phyloP scores from a whole-genome alignment of 2,329 filamentous ascomycete species.

The Huntiella savannae region DNA sequence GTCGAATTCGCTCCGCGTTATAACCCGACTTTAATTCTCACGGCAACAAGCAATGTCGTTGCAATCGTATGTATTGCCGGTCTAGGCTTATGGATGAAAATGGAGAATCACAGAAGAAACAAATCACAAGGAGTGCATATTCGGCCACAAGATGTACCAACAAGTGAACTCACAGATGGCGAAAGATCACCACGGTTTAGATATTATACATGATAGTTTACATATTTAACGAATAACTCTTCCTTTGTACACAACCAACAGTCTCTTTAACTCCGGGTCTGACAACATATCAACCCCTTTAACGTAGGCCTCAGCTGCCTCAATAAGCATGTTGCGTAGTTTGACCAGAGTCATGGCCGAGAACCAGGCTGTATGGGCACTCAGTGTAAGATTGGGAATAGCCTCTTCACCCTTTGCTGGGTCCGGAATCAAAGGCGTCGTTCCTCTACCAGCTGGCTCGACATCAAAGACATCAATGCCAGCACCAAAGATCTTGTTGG shows the following conservation, averaged over 20 bases:
- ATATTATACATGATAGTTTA: constrained; percentile 15
- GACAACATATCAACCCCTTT: constrained; percentile 1
- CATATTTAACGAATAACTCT: constrained; percentile 2
- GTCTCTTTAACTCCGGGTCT: neutral
- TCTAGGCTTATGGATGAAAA: constrained; percentile 26
- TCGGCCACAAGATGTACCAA: constrained; percentile 21
- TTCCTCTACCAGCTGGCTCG: constrained; percentile 14
- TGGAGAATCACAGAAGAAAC: constrained; percentile 23
- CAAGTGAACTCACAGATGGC: constrained; percentile 20
- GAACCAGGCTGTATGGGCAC: constrained; percentile 8
- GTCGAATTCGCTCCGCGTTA: constrained; percentile 29
- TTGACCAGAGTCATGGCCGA: constrained; percentile 3
- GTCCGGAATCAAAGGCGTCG: constrained; percentile 8
- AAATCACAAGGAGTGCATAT: constrained; percentile 19
- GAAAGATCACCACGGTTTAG: constrained; percentile 21
- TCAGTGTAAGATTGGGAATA: constrained; percentile 7
- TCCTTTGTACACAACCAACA: constrained; percentile 6
- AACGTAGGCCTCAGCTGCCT: constrained; percentile 1
- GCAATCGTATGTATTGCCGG: constrained; percentile 22
- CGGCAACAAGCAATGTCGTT: constrained; percentile 24
- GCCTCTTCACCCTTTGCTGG: neutral
- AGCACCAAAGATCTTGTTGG: constrained; percentile 18
- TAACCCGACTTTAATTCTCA: constrained; percentile 23
- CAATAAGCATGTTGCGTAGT: constrained; percentile 2
- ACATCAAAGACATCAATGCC: constrained; percentile 19